Base-by-base conservation (phyloP, 306 rosid species). In the Cucurbita pepo region DNA sequence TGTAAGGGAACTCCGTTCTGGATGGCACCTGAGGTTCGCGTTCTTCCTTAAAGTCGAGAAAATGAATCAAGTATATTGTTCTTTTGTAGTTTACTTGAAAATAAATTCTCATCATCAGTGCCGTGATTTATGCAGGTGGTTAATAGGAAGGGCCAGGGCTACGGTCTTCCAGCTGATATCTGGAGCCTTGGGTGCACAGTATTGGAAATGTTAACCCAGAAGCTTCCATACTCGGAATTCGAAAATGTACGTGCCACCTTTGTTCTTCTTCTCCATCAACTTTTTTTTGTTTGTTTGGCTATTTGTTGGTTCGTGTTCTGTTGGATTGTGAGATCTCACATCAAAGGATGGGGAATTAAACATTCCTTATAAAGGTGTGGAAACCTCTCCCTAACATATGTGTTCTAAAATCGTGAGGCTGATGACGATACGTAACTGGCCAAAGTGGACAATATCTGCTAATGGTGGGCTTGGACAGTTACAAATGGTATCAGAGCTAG, bases 121-220 rank as follows among this genome's bases (percentile, higher is more conserved):
- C 69, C 80, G 66, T 75, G 53, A 69, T 69, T 76, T 50, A 19
- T 81, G 84, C 90, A 94, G 99, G 96, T 91, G 77, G 92, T 91
- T 64, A 94, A 86, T 77, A 61, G 94, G 77, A 94, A 74, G 80
- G 77, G 76, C 76, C 80, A 74, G 76, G 99, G 95, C 56, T 94
- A 91, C 51, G 97, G 99, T 60, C 87, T 90, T 75, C 89, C 96
- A 8, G 97, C 97, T 62, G 99, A 91, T 81, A 85, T 94, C 57
- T 94, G 99, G 99, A 94, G 99, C 83, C 91, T 94, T 74, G 97
- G 99, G 74, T 91, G 97, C 84, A 94, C 99, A 44, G 99, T 91
- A 51, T 85, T 94, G 77, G 97, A 94, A 86, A 87, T 94, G 99
- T 80, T 91, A 65, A 91, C 99, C 0, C 79, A 88, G 55, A 56